These are phyloP conservation scores for Alternaria burnsii DNA, from an alignment of 2,329 filamentous ascomycete species.

Conservation along the genomic window DNA sequence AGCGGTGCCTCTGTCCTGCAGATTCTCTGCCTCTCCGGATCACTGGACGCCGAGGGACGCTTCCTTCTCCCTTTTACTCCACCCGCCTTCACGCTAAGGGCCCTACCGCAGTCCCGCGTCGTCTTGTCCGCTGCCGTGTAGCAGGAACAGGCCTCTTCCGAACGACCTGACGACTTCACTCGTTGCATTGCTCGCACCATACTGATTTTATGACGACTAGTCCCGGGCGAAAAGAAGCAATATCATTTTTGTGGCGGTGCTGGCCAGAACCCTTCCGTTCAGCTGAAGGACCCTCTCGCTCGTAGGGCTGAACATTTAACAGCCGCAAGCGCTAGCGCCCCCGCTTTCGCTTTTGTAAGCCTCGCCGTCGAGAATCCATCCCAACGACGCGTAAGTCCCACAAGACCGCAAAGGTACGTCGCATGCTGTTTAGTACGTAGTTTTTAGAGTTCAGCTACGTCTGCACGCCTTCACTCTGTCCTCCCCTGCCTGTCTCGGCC, in stretches of 20 bases:
- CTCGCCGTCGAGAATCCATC: slow-evolving; percentile 22
- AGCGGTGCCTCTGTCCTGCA: slow-evolving; percentile 19
- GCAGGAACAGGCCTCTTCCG: slow-evolving; percentile 34
- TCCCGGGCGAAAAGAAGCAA: slow-evolving; percentile 14
- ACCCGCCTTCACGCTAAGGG: slow-evolving; percentile 27
- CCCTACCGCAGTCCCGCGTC: slow-evolving; percentile 29
- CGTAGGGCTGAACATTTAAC: slow-evolving; percentile 7
- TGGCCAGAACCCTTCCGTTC: slow-evolving; percentile 27
- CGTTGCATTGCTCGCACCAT: slow-evolving; percentile 1
- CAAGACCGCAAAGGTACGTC: slow-evolving; percentile 20
- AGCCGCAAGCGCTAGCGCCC: slow-evolving; percentile 22
- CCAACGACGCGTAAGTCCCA: slow-evolving; percentile 19
- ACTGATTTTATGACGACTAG: slow-evolving; percentile 10
- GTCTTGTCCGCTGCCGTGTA: slow-evolving; percentile 36
- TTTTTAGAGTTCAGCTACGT: slow-evolving; percentile 10
- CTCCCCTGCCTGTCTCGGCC: slow-evolving; percentile 38
- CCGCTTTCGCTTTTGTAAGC: slow-evolving; percentile 26
- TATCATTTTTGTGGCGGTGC: slow-evolving; percentile 29
- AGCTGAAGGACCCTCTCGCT: slow-evolving; percentile 18
- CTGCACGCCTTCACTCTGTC: slow-evolving; percentile 6
- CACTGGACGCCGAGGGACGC: slow-evolving; percentile 4
- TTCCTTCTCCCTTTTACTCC: slow-evolving; percentile 16
- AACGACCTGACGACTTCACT: slow-evolving; percentile 8
- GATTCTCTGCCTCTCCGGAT: neutral
- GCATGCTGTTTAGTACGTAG: slow-evolving; percentile 15